Base-by-base conservation (phyloP, 2,329 filamentous ascomycete species). In the Pyrenochaeta sp. region DNA sequence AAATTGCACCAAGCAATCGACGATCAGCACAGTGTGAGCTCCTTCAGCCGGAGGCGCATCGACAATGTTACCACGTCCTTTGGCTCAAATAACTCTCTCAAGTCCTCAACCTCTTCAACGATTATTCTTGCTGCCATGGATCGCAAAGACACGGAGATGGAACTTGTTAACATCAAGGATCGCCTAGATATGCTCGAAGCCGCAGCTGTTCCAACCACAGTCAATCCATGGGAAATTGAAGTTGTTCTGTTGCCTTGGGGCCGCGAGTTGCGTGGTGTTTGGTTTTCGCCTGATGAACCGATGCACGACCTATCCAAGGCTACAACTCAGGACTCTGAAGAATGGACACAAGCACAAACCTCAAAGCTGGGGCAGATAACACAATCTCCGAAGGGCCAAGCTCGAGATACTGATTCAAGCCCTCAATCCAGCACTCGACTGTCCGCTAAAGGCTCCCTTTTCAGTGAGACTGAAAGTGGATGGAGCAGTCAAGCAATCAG, bases 241-340 rank as follows among this genome's bases (percentile, higher is more conserved):
- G 87, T 93, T 4, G 86, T 93, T 1, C 86, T 92, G 51, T 72
- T 93, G 7, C 90, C 90, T 1, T 94, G 91, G 71, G 83, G 83
- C 4, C 74, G 77, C 36, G 72, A 79, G n/a, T 67, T 85, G 18
- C 78, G 75, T 54, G 83, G 83, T 2, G 77, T 85, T 18, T 85
- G 83, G 83, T 82, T 79, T 48, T 75, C 78, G 7, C 68, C 75
- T 7, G 71, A 73, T 42, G 79, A 77, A 54, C 72, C 69, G 50
- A 74, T 74, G 64, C 72, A 75, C 56, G 64, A 77, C 56, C 51
- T 66, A 6, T 62, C 71, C 30, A 66, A 58, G 14, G 61, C 68
- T 2, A 69, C 66, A 9, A 78, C 78, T 10, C 75, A 79, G 31
- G 74, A 74, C 10, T 76, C 76, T 0, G 79, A 83, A 54, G 80